Conservation (phyloP, 805 yeast genomes). For the Kregervanrija delftensis region DNA sequence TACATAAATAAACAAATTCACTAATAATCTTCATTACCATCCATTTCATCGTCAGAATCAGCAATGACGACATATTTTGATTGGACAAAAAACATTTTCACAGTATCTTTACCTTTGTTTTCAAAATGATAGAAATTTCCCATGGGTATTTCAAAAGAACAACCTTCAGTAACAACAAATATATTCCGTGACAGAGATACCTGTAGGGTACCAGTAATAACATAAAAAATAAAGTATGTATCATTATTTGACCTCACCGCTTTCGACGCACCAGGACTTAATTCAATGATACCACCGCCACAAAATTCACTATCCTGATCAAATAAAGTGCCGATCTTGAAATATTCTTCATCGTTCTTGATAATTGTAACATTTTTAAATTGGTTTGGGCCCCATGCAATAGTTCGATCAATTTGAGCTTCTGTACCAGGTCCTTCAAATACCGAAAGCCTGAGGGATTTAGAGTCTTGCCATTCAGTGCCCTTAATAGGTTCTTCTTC, state of each 20-base stretch:
- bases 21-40: constrained; percentile 5
- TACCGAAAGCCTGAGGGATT: constrained; percentile 39
- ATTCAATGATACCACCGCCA: constrained; percentile 67
- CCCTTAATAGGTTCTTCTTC: constrained; percentile 24
- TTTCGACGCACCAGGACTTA: constrained; percentile 58
- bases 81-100: constrained; percentile 72
- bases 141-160: constrained; percentile 77
- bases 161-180: constrained; percentile 62
- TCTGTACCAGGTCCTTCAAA: constrained; percentile 45
- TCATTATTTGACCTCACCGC: constrained; percentile 55
- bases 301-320: constrained; percentile 54
- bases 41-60: constrained; percentile 19
- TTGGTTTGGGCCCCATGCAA: constrained; percentile 63
- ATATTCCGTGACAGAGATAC: constrained; percentile 53
- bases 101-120: constrained; percentile 52
- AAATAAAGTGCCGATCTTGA: constrained; percentile 57
- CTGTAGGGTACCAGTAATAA: constrained; percentile 62
- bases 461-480: constrained; percentile 45
- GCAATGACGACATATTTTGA: constrained; percentile 36
- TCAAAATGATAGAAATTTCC: constrained; percentile 65
- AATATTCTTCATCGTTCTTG: constrained; percentile 42
- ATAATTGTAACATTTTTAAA: constrained; percentile 38
- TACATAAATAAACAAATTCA: neutral
- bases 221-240: constrained; percentile 68
- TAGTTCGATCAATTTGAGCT: constrained; percentile 33